Evolutionary conservation across 2,329 filamentous ascomycete genomes (phyloP), one percentile per base, ranked within the genome.

Genomic region (Botrytis hyacinthi): DNA sequence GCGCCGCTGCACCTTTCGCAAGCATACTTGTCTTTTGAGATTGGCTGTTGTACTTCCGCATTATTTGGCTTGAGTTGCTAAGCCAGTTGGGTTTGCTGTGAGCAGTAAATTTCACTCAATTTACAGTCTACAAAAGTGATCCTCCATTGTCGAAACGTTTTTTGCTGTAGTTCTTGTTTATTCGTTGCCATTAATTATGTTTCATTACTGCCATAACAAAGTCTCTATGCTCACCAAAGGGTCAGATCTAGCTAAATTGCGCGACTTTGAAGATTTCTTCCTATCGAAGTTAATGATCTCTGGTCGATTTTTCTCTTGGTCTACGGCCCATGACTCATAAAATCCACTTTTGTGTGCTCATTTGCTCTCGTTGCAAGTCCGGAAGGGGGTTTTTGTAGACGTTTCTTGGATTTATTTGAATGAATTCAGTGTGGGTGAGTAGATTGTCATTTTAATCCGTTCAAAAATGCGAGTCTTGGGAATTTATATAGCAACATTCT

Each of bases 1-100:
- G 4, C 42, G 18, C 3, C 40, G 40, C 4, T 42, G 42, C 16
- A 6, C 18, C 44, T 22, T 48, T 48, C 0, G 48, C 0, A n/a
- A 14, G 5, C 26, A 7, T 4, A n/a, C 5, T n/a, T n/a, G 4
- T 51, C 10, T 51, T n/a, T 14, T 26, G 12, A 51, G 4, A 14
- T 51, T 3, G 48, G 26, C 0, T 4, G 10, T 3, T n/a, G 26
- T n/a, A 14, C 0, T 51, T n/a, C n/a, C 10, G 5, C 1, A 12
- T 51, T 51, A 14, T 51, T 6, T 0, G 48, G 22, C 14, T 26
- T 14, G 10, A 7, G 3, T 51, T 14, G 1, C 10, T 51, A 14
- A 0, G 14, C 14, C 22, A 3, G 10, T 2, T n/a, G 4, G 4
- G 10, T 0, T 5, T n/a, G 10, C 4, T 2, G 8, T 51, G 22